Evolutionary conservation across 2,329 filamentous ascomycete species (phyloP).

Genomic region (Zasmidium cellare): DNA sequence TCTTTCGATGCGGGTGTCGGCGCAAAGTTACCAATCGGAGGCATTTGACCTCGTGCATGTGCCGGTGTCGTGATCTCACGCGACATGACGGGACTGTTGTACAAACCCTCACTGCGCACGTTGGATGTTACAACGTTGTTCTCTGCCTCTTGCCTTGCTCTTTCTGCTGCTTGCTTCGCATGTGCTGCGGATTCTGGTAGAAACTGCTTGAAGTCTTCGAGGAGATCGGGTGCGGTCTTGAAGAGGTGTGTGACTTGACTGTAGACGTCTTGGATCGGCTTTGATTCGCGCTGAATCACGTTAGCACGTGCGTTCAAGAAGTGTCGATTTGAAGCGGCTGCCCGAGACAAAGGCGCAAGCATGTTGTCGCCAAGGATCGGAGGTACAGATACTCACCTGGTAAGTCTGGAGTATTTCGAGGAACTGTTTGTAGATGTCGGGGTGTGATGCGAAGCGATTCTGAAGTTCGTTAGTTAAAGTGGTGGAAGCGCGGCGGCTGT

Average conservation of each 20-base stretch:
- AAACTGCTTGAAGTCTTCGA: slow-evolving; percentile 99
- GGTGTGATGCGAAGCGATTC: slow-evolving; percentile 95
- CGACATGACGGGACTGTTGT: slow-evolving; percentile 38
- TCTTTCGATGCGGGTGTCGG: slow-evolving; percentile 75
- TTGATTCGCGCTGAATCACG: slow-evolving; percentile 73
- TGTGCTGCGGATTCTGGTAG: slow-evolving; percentile 84
- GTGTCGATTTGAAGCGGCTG: not conserved
- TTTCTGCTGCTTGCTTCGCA: slow-evolving; percentile 55
- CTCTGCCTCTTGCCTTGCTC: slow-evolving; percentile 63
- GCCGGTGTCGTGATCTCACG: slow-evolving; percentile 36
- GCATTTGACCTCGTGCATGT: slow-evolving; percentile 56
- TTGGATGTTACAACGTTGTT: slow-evolving; percentile 68
- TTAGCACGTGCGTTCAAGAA: not conserved
- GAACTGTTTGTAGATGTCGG: slow-evolving; percentile 99
- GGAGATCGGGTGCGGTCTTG: slow-evolving; percentile 85
- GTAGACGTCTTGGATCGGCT: slow-evolving; percentile 98
- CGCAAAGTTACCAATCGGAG: slow-evolving; percentile 92
- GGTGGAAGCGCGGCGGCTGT: not conserved
- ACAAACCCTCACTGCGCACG: slow-evolving; percentile 51
- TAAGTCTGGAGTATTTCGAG: slow-evolving; percentile 98
- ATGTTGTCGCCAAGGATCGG: not conserved
- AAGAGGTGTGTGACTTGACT: slow-evolving; percentile 94
- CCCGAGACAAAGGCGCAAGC: not conserved
- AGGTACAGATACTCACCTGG: slow-evolving; percentile 37
- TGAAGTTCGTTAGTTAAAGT: slow-evolving; percentile 38